Evolutionary conservation across 805 yeast genomes (phyloP), one percentile per base, ranked within the genome.

Genomic region (Metschnikowia baotianmanensis): DNA sequence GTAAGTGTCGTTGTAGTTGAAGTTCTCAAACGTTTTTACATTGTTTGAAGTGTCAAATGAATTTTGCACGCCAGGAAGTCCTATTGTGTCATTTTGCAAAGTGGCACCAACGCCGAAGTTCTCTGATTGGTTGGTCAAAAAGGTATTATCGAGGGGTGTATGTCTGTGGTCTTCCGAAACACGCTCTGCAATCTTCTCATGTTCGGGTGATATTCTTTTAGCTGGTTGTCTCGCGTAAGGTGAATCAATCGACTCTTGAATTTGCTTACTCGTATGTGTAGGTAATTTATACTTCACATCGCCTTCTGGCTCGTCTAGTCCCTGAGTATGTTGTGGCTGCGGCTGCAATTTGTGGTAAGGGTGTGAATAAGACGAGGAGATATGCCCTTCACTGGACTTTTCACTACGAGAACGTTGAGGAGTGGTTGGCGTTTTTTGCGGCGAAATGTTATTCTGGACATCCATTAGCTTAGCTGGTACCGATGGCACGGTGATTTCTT

Each of bases 1-100:
- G 6, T 38, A 20, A 9, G 42, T 27, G 35, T 61, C 57, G 33
- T 55, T 50, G 46, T 64, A 61, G 36, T 63, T 65, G 38, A 63
- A 61, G 31, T 58, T 52, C 21, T 44, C 46, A 40, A 56, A 55
- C 1, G 43, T 15, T 6, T 23, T 43, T 9, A 24, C 22, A 10
- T 16, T 35, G 25, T 25, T 21, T 10, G 27, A 19, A 15, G 30
- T 45, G 42, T 45, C 45, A 29, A 34, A 43, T 35, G 38, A 45
- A 24, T 30, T 40, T 26, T 16, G 40, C 2, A 36, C 38, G n/a
- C 35, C 44, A 11, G 9, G 16, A 5, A 23, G 31, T 8, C 21
- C 31, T 5, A 16, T 34, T 34, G 26, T 41, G 40, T 30, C 24
- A 12, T 29, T 20, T 12, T 31, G 40, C 19, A 30, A 27, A 17